Percentiles rank a stretch among this genome's conserved stretches.
Evolutionary conservation across 1,284 basidiomycete genomes (phyloP).

Genomic region (Ceratobasidium sp.): DNA sequence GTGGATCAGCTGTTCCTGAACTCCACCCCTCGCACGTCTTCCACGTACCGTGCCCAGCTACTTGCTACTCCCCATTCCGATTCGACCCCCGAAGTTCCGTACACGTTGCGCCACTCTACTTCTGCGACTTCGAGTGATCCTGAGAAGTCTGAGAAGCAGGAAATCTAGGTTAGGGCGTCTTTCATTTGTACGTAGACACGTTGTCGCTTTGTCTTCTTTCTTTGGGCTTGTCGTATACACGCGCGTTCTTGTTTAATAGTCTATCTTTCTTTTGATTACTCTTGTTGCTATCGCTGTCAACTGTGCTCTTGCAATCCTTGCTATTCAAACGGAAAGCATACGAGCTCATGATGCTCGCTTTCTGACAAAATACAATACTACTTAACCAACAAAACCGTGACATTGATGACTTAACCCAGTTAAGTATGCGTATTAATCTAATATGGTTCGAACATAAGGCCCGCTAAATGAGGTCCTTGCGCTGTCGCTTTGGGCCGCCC

Average conservation of each 20-base stretch:
- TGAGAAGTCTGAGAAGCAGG: constrained; percentile 10
- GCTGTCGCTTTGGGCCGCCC: constrained; percentile 64
- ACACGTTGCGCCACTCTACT: not conserved
- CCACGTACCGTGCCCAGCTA: constrained; percentile 50
- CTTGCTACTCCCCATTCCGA: not conserved
- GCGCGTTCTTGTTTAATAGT: not conserved
- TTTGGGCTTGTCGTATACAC: not conserved
- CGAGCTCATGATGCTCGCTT: not conserved
- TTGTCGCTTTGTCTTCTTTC: not conserved
- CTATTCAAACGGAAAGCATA: not conserved
- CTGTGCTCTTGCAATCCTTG: not conserved
- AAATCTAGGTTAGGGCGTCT: not conserved
- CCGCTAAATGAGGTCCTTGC: constrained; percentile 43
- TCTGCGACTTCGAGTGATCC: constrained; percentile 17
- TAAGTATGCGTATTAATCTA: not conserved
- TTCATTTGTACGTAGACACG: not conserved
- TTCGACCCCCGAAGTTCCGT: not conserved
- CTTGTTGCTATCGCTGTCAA: constrained; percentile 9
- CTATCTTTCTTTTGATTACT: not conserved
- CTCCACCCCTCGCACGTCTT: constrained; percentile 58
- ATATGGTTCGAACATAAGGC: not conserved
- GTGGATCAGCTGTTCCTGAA: constrained; percentile 68
- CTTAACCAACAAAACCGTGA: not conserved
- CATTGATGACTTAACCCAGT: not conserved
- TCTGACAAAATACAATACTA: not conserved